Percentiles rank a stretch among this genome's conserved stretches.
These are phyloP conservation scores for Tulasnella calospora DNA, from an alignment of 768 basidiomycete genomes.

Conservation along the genomic window DNA sequence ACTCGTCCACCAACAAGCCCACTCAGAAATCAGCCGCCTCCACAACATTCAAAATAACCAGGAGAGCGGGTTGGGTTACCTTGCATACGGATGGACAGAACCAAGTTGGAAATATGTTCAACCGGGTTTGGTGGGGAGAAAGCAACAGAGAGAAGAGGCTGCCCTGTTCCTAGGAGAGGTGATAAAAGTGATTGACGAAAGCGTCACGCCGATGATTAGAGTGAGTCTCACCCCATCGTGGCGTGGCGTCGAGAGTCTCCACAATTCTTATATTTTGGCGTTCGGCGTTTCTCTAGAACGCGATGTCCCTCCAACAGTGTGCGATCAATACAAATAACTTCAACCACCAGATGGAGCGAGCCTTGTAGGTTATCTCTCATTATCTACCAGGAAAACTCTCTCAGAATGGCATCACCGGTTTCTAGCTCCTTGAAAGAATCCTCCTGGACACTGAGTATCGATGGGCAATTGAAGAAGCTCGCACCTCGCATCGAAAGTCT, in stretches of 20 bases:
- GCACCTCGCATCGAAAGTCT: background rate
- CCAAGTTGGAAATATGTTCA: background rate
- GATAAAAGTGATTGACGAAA: conserved; percentile 16
- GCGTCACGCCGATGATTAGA: background rate
- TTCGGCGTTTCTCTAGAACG: conserved; percentile 2
- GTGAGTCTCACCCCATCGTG: background rate
- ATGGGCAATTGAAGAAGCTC: background rate
- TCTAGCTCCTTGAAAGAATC: background rate
- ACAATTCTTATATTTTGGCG: background rate
- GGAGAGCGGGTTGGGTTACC: conserved; percentile 14
- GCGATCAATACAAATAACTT: conserved; percentile 11
- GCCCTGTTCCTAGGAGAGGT: conserved; percentile 10
- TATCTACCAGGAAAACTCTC: background rate
- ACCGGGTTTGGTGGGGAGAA: conserved; percentile 8
- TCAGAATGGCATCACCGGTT: background rate
- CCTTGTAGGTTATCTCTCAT: background rate
- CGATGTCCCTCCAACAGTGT: conserved; percentile 21
- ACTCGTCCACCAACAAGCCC: background rate
- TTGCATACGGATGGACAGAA: conserved; percentile 15
- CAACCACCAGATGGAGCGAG: conserved; percentile 17
- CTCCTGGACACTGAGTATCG: background rate
- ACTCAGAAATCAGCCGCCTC: conserved; percentile 10
- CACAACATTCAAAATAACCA: conserved; percentile 4
- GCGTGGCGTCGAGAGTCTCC: background rate
- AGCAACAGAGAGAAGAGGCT: conserved; percentile 4